Evolutionary conservation across 176 grass and related monocot genomes (phyloP).

Genomic region (Bolboschoenus planiculmis): DNA sequence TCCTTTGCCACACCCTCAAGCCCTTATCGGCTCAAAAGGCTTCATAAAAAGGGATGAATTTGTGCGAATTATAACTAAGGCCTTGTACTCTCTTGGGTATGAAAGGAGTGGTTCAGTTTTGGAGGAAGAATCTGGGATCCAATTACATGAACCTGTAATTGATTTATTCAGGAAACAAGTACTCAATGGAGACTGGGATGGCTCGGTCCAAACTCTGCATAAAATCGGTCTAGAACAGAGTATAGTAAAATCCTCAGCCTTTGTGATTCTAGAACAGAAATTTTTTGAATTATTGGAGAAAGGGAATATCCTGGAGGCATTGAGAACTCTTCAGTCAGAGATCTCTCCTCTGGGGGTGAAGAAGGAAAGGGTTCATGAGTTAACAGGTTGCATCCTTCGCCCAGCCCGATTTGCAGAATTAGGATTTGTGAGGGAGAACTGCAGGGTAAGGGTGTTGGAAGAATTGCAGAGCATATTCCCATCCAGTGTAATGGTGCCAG

Average conservation of each 20-base stretch:
- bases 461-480: constrained; percentile 82
- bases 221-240: constrained; percentile 71
- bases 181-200: constrained; percentile 70
- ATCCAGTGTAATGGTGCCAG: constrained; percentile 66
- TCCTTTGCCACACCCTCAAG: constrained; percentile 43
- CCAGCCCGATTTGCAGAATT: constrained; percentile 40
- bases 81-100: constrained; percentile 86
- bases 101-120: constrained; percentile 69
- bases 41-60: constrained; percentile 84
- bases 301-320: constrained; percentile 52
- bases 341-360: constrained; percentile 70
- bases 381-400: constrained; percentile 54
- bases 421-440: constrained; percentile 44
- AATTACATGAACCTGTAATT: constrained; percentile 51
- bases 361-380: constrained; percentile 60
- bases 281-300: constrained; percentile 74
- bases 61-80: constrained; percentile 81
- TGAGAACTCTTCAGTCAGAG: constrained; percentile 64
- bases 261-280: constrained; percentile 88
- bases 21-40: constrained; percentile 65
- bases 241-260: constrained; percentile 49
- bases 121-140: constrained; percentile 92
- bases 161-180: constrained; percentile 74
- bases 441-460: constrained; percentile 59
- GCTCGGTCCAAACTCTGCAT: constrained; percentile 56